Conservation (phyloP, 805 yeast species). For the Yamadazyma phyllophila region DNA sequence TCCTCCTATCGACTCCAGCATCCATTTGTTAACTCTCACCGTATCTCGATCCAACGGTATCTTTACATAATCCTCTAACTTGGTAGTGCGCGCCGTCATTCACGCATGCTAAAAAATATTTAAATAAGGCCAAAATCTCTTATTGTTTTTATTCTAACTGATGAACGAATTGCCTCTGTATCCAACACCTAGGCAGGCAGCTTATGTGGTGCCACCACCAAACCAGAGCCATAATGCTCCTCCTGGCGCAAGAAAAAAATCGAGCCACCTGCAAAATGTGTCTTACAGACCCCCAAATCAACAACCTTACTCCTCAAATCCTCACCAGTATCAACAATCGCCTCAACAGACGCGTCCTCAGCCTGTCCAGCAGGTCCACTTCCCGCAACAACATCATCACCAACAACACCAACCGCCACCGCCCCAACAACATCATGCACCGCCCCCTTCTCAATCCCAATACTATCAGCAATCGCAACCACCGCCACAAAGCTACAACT, state of each 20-base stretch:
- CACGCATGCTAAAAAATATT: background rate
- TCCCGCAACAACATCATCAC: conserved; percentile 13
- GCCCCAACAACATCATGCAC: conserved; percentile 10
- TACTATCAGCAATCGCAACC: conserved; percentile 12
- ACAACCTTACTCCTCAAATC: conserved; percentile 10
- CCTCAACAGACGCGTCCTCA: conserved; percentile 10
- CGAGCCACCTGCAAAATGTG: conserved; percentile 9
- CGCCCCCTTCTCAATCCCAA: conserved; percentile 9
- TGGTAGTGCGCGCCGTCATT: conserved; percentile 2
- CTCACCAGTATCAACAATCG: conserved; percentile 10
- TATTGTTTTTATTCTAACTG: background rate
- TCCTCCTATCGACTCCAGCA: no score
- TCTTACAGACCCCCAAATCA: conserved; percentile 16
- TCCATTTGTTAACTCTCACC: background rate
- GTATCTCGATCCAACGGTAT: no score
- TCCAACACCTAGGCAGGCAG: conserved; percentile 47
- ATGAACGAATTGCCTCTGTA: conserved; percentile 42
- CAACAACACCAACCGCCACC: conserved; percentile 2
- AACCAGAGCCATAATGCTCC: conserved; percentile 5
- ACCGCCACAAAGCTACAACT: conserved; percentile 1
- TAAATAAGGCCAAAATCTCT: background rate
- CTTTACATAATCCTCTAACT: no score
- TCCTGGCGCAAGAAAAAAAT: conserved; percentile 11
- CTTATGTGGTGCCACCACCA: conserved; percentile 25
- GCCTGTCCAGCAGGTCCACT: conserved; percentile 9